Evolutionary conservation across 768 basidiomycete species (phyloP), one percentile per base, ranked within the genome.

Genomic region (Pleurotus salmoneostramineus): DNA sequence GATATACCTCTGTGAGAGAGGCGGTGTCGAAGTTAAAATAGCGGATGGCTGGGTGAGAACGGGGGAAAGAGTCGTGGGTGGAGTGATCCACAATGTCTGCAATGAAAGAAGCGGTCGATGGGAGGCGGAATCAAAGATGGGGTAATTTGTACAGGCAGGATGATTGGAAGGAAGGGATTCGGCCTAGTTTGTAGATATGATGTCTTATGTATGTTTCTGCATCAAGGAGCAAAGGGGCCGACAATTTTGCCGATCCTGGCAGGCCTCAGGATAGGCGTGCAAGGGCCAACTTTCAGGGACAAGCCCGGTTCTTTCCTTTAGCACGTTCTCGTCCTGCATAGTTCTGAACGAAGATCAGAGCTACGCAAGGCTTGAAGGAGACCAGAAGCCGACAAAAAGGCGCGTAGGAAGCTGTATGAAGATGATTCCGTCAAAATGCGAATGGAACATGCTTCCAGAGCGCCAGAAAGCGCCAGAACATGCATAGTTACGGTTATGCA

Each of bases 1-100:
- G 52, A 55, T 55, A 55, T 55, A 55, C 52, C 40, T 55, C 52
- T 15, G n/a, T n/a, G 36, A 12, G 10, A 31, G 37, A 42, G 52
- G 52, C 52, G 40, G 52, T 44, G 52, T 55, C 44, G 17, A 45
- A 11, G n/a, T 15, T 17, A 51, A 21, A 27, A 52, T 6, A 52
- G 50, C 11, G 37, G 21, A 27, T 11, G n/a, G 8, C 21, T 27
- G 21, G 21, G 21, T 27, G 21, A 27, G 21, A 27, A 27, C 21
- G 40, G 35, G 12, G 40, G 14, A 35, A 55, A 43, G 43, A 21
- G 52, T 14, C 52, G 52, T n/a, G 33, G 45, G 45, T 34, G 48
- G 33, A 32, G 48, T 11, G 27, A 49, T 11, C 21, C 33, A 49
- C 48, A 49, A 32, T 21, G 10, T 49, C 27, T 49, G 31, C 48